Percentiles rank a stretch among this genome's conserved stretches.
Evolutionary conservation across 805 yeast genomes (phyloP).

Genomic region (Sungouiella blattae): DNA sequence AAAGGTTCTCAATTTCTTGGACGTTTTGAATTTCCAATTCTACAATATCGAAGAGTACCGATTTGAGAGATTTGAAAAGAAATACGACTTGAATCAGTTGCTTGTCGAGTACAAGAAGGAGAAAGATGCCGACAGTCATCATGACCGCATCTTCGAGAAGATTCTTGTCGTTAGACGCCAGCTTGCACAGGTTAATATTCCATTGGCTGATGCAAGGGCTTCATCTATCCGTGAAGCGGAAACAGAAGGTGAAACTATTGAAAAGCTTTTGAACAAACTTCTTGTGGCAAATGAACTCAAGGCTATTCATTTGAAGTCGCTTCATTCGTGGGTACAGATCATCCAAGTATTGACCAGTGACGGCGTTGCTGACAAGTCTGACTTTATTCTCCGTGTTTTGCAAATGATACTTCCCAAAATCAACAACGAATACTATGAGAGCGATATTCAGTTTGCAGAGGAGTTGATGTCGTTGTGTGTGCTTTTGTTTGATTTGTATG

Average conservation of each 20-base stretch:
- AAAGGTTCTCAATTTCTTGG: conserved; percentile 65
- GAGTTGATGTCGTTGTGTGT: conserved; percentile 76
- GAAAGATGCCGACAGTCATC: conserved; percentile 3
- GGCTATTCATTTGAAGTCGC: conserved; percentile 52
- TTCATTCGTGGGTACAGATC: conserved; percentile 82
- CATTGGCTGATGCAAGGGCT: conserved; percentile 17
- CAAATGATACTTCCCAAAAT: conserved; percentile 75
- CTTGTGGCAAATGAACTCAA: conserved; percentile 47
- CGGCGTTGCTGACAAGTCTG: conserved; percentile 34
- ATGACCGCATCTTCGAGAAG: conserved; percentile 19
- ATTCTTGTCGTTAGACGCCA: conserved; percentile 21
- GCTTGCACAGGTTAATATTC: conserved; percentile 12
- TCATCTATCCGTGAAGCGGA: conserved; percentile 25
- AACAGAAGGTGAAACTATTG: conserved; percentile 24
- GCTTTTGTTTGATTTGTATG: conserved; percentile 61
- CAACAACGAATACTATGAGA: conserved; percentile 61
- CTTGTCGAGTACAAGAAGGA: conserved; percentile 32
- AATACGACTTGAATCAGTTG: conserved; percentile 31
- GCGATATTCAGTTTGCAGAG: conserved; percentile 63
- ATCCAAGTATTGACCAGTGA: conserved; percentile 71
- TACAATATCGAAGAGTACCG: conserved; percentile 41
- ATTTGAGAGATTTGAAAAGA: conserved; percentile 22
- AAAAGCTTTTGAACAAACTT: conserved; percentile 41
- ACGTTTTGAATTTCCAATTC: conserved; percentile 55
- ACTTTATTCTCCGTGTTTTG: conserved; percentile 71